Evolutionary conservation across 345 rosid genomes (phyloP).

Genomic region (Lumnitzera racemosa): DNA sequence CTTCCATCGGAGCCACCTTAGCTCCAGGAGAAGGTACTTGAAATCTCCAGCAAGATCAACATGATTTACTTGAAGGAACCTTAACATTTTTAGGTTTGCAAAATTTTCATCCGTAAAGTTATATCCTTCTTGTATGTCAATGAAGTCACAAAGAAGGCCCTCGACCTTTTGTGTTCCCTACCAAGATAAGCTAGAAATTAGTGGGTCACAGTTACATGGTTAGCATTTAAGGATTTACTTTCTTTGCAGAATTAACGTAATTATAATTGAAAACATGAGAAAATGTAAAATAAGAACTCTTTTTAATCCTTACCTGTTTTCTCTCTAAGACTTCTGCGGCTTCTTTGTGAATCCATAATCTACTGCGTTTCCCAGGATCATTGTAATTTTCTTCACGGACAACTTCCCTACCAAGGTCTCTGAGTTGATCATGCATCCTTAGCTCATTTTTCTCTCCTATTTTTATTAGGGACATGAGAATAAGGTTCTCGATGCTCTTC

Average conservation of each 20-base stretch:
- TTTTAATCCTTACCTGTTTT: neutral
- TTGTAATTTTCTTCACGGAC: neutral
- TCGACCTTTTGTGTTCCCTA: too few species aligned
- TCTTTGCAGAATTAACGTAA: too few species aligned
- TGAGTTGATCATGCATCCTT: conserved; percentile 4
- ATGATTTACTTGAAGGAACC: neutral
- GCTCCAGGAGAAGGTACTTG: neutral
- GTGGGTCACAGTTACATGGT: too few species aligned
- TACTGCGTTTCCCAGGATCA: neutral
- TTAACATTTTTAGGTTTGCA: neutral
- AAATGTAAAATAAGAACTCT: too few species aligned
- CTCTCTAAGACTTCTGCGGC: neutral
- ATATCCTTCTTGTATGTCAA: too few species aligned
- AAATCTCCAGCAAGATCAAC: conserved; percentile 1
- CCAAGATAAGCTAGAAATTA: too few species aligned
- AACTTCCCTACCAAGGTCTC: conserved; percentile 2
- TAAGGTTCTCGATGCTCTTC: neutral
- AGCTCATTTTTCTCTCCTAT: neutral
- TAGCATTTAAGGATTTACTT: too few species aligned
- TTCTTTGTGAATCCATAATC: neutral
- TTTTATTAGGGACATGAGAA: neutral
- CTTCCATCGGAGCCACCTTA: neutral
- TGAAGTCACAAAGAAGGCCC: too few species aligned
- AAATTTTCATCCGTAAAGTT: neutral
- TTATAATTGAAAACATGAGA: too few species aligned